These are phyloP conservation scores for Eucalyptus viminalis DNA, from an alignment of 345 rosid genomes.

Conservation along the genomic window DNA sequence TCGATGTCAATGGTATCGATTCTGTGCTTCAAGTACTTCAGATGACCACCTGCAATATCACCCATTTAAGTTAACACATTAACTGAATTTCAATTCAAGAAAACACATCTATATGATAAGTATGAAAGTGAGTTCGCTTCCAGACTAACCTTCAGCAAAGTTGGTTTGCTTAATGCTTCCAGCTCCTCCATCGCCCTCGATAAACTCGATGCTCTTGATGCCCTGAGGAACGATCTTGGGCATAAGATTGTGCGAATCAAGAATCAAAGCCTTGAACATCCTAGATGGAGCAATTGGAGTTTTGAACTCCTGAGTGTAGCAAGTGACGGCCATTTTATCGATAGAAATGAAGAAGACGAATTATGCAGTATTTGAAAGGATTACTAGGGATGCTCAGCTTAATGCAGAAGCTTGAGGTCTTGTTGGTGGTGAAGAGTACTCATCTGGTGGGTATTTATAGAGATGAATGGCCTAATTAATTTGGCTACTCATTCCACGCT, in stretches of 20 bases:
- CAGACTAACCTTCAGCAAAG: no score
- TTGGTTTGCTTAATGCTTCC: neutral
- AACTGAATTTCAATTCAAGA: no score
- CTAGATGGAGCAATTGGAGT: neutral
- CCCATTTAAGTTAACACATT: no score
- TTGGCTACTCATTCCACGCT: neutral
- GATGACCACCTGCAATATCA: neutral
- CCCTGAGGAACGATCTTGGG: conserved; percentile 4
- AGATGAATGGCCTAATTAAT: neutral
- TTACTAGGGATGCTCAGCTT: neutral
- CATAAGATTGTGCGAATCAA: neutral
- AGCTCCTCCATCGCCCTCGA: conserved; percentile 11
- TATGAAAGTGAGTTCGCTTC: no score
- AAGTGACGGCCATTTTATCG: neutral
- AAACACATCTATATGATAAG: neutral
- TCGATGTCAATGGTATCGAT: neutral
- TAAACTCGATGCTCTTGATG: neutral
- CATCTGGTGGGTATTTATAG: neutral
- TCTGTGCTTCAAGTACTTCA: neutral
- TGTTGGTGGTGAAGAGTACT: neutral
- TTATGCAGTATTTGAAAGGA: neutral
- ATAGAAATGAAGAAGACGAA: neutral
- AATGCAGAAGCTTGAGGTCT: neutral
- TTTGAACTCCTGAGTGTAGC: neutral
- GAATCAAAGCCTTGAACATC: neutral